Conservation (phyloP, 2,329 filamentous ascomycete genomes). For the Arthrinium phaeospermum region DNA sequence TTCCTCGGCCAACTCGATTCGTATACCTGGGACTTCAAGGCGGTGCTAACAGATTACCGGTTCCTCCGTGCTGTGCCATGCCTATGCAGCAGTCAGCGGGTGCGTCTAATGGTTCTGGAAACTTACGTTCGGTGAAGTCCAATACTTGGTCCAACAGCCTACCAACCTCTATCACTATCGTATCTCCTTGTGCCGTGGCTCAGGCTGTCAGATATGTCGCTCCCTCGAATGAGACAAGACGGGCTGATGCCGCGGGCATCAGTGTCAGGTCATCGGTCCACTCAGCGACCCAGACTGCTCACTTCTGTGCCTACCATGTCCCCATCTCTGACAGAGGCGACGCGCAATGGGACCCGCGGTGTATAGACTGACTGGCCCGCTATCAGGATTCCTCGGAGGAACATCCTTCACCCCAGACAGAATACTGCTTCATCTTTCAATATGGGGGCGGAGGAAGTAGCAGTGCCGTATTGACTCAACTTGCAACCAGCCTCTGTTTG, state of each 20-base stretch:
- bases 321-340: background rate
- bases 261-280: background rate
- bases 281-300: background rate
- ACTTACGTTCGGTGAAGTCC: background rate
- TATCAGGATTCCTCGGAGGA: constrained; percentile 5
- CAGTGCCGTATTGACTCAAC: constrained; percentile 3
- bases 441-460: background rate
- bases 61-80: constrained; percentile 6
- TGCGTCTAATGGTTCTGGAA: background rate
- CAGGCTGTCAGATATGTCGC: background rate
- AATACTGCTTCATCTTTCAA: constrained; percentile 5
- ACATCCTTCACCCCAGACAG: background rate
- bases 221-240: background rate
- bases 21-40: background rate
- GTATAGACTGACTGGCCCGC: background rate
- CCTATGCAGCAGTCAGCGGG: background rate
- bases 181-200: background rate
- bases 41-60: background rate
- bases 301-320: background rate
- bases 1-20: background rate
- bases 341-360: background rate
- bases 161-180: background rate
- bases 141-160: background rate
- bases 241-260: background rate
- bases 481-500: background rate